Evolutionary conservation across 2,329 filamentous ascomycete genomes (phyloP), one percentile per base, ranked within the genome.

Genomic region (Coniochaeta prunicola): DNA sequence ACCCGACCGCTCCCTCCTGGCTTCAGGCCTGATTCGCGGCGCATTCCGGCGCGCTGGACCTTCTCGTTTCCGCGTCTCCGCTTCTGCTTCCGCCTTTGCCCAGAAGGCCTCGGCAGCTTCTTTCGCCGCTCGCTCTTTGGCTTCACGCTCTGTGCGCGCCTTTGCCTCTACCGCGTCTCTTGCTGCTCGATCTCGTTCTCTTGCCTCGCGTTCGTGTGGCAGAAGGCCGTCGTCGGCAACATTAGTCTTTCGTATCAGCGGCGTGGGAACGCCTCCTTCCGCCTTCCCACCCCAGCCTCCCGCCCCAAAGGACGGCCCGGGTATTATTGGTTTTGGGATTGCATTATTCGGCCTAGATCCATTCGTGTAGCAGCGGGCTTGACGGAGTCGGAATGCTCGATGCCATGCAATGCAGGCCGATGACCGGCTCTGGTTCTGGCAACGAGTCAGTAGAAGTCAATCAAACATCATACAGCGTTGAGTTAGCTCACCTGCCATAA

Each of bases 401-500:
- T 38, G 45, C 53, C 65, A 67, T 60, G 64, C 60, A 54, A 64
- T 55, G 59, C 66, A 67, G 34, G 63, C 60, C 34, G 65, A 62
- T 17, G 61, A 60, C 48, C 59, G 60, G 58, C 59, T 65, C 59
- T 64, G 63, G 56, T 67, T 66, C 64, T 68, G 57, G 34, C 26
- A 36, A 6, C n/a, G 24, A n/a, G 57, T 56, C 30, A 60, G 59
- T 59, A 4, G n/a, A n/a, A n/a, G n/a, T n/a, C n/a, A n/a, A 50
- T 21, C 12, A 34, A 21, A 50, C n/a, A 48, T 7, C 13, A 1
- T 3, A 45, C 48, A n/a, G 28, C 24, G 8, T 30, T 31, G 13
- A 17, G 48, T 15, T 9, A 60, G 34, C 69, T 60, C 63, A 77
- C 77, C 71, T 73, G 72, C 66, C 70, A 73, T 65, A 70, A 61